Conservation (phyloP, 2,329 filamentous ascomycete species). For the Endoconidiophora laricicola region DNA sequence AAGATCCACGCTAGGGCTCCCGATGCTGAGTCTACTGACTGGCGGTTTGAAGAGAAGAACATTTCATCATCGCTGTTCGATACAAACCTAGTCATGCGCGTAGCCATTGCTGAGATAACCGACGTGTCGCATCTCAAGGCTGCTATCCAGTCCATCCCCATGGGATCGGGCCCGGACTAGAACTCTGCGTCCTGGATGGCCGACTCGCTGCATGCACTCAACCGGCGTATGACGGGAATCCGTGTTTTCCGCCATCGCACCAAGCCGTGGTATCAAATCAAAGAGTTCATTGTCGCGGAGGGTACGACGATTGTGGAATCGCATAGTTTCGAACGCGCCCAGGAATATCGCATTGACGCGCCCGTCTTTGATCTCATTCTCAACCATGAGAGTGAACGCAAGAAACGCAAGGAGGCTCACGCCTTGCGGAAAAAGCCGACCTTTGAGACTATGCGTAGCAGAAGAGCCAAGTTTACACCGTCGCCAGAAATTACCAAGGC, state of each 20-base stretch:
- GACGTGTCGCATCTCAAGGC: slow-evolving; percentile 2
- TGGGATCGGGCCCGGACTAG: slow-evolving; percentile 1
- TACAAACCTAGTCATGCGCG: slow-evolving; percentile 6
- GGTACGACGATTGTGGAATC: neutral
- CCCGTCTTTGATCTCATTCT: neutral
- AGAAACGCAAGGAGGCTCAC: slow-evolving; percentile 2
- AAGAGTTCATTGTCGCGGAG: slow-evolving; percentile 2
- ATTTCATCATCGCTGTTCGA: slow-evolving; percentile 5
- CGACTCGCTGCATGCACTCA: slow-evolving; percentile 4
- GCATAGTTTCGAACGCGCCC: slow-evolving; percentile 1
- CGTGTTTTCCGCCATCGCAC: slow-evolving; percentile 5
- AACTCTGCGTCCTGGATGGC: slow-evolving; percentile 9
- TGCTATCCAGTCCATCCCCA: slow-evolving; percentile 1
- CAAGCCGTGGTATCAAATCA: slow-evolving; percentile 10
- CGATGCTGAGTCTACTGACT: neutral
- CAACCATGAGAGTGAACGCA: slow-evolving; percentile 1
- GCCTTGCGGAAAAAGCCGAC: slow-evolving; percentile 1
- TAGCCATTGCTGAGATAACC: slow-evolving; percentile 9
- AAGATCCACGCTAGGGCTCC: slow-evolving; percentile 4
- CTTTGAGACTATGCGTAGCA: neutral
- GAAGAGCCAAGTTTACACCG: neutral
- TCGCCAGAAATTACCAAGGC: too few species aligned
- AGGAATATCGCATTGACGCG: neutral
- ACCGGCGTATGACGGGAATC: slow-evolving; percentile 3
- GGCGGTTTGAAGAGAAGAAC: slow-evolving; percentile 1